These are phyloP conservation scores for Fraxinus velutina DNA, from an alignment of 305 asterid genomes.

Conservation along the genomic window DNA sequence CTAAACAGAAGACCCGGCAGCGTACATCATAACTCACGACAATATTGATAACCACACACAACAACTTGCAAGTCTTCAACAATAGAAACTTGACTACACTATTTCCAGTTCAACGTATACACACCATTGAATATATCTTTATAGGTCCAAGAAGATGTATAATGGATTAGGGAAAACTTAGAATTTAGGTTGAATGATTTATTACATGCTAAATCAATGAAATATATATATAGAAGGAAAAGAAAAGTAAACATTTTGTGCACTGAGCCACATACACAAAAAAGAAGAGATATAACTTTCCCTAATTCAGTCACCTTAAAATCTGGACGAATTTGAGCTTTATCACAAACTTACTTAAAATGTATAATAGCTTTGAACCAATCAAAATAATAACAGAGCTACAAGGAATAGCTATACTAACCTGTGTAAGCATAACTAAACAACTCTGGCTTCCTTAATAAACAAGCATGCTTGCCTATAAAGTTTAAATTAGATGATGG, in stretches of 20 bases:
- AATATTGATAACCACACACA: not conserved
- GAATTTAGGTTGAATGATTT: not conserved
- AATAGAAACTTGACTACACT: not conserved
- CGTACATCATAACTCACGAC: not conserved
- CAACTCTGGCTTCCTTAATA: conserved; percentile 1
- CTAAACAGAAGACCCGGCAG: not conserved
- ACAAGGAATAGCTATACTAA: not conserved
- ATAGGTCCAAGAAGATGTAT: not conserved
- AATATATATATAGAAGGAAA: not conserved
- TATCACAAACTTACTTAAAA: not conserved
- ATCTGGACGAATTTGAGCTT: not conserved
- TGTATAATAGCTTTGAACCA: not conserved
- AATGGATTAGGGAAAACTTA: not conserved
- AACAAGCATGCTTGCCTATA: not conserved
- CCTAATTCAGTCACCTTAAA: not conserved
- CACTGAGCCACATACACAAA: not conserved
- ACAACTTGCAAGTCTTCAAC: not conserved
- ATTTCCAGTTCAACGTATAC: not conserved
- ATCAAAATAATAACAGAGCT: not conserved
- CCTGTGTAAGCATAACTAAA: conserved; percentile 5
- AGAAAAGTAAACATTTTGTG: not conserved
- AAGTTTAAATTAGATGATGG: not conserved
- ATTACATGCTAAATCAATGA: not conserved
- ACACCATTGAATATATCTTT: not conserved
- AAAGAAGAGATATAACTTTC: not conserved